Evolutionary conservation across 352 stramenopile genomes (phyloP).

Genomic region (Pythium grandisporangium): DNA sequence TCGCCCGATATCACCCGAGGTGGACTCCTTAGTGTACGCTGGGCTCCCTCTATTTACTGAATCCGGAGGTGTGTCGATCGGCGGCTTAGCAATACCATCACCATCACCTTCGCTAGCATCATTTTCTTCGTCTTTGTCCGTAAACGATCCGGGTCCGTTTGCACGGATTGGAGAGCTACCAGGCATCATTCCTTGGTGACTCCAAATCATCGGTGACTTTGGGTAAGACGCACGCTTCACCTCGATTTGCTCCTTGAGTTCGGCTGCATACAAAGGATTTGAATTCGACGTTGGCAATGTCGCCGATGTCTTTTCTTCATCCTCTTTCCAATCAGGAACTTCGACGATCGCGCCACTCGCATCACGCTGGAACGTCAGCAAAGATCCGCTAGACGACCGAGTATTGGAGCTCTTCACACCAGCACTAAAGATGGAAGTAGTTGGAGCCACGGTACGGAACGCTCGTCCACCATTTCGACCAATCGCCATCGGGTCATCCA

Average conservation of each 20-base stretch:
- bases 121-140: constrained; percentile 3
- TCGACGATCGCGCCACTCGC: constrained; percentile 9
- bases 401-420: constrained; percentile 27
- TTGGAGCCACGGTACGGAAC: constrained; percentile 31
- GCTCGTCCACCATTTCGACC: constrained; percentile 38
- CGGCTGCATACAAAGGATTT: constrained; percentile 8
- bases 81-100: neutral
- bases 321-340: constrained; percentile 5
- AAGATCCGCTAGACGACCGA: constrained; percentile 10
- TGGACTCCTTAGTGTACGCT: neutral
- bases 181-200: constrained; percentile 6
- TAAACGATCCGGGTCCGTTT: constrained; percentile 4
- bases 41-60: no score
- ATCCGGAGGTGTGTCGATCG: constrained; percentile 2
- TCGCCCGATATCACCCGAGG: no score
- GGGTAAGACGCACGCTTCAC: constrained; percentile 11
- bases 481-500: constrained; percentile 70
- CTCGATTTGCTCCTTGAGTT: constrained; percentile 10
- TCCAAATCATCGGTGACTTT: constrained; percentile 13
- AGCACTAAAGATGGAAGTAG: constrained; percentile 65
- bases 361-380: constrained; percentile 12
- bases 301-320: constrained; percentile 7
- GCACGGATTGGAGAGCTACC: constrained; percentile 1
- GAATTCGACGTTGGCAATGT: constrained; percentile 12
- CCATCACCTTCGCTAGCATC: constrained; percentile 2